Evolutionary conservation across 2,329 filamentous ascomycete genomes (phyloP).

Genomic region (Ramularia endophylla): DNA sequence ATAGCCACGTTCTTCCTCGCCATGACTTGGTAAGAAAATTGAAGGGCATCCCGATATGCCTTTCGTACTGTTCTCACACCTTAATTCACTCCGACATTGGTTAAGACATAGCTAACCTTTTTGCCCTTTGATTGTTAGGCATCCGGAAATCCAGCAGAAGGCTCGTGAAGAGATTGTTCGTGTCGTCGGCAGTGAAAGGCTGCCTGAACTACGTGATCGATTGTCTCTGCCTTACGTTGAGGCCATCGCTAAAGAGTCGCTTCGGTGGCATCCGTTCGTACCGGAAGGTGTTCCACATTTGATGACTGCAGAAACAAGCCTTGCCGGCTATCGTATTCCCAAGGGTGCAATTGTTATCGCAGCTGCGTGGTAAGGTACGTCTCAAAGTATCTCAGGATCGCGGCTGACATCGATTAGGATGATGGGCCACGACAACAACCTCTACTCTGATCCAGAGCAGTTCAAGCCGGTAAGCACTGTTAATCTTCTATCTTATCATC

Average conservation of each 20-base stretch:
- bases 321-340: constrained; percentile 38
- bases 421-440: constrained; percentile 24
- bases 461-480: constrained; percentile 20
- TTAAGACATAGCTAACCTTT: too few relatives aligned
- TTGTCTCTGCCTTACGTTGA: constrained; percentile 28
- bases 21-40: too few relatives aligned
- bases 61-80: too few relatives aligned
- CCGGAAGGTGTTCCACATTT: constrained; percentile 35
- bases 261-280: constrained; percentile 31
- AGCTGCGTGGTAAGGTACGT: constrained; percentile 28
- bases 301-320: constrained; percentile 36
- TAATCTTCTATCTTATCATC: constrained; percentile 6
- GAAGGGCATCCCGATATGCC: too few relatives aligned
- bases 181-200: constrained; percentile 25
- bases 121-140: too few relatives aligned
- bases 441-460: constrained; percentile 14
- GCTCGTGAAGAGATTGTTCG: constrained; percentile 31
- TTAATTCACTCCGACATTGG: too few relatives aligned
- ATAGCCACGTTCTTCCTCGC: constrained; percentile 32
- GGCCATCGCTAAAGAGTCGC: constrained; percentile 30
- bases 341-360: constrained; percentile 36
- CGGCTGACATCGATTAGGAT: too few relatives aligned
- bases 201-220: constrained; percentile 27
- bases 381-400: constrained; percentile 1
- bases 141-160: constrained; percentile 26